phyloP scores from a whole-genome alignment of 176 grass and related monocot species.

The Juncus inflexus region DNA sequence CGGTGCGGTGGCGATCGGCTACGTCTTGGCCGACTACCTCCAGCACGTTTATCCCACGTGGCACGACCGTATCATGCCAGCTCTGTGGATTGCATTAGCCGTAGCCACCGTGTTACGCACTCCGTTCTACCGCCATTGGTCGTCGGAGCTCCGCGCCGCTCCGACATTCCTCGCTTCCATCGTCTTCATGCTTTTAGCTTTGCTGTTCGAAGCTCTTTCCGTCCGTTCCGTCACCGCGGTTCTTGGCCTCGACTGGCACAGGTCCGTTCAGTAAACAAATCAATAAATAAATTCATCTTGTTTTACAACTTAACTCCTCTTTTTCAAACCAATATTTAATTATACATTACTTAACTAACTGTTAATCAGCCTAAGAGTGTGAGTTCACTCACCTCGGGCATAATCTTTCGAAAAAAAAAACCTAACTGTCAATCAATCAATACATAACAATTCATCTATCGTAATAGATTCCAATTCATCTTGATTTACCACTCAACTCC shows the following conservation, averaged over 20 bases:
- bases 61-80: constrained; percentile 65
- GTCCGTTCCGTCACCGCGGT: constrained; percentile 79
- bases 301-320: too few species aligned
- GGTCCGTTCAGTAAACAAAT: constrained; percentile 25
- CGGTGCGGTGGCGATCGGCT: constrained; percentile 56
- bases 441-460: too few species aligned
- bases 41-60: constrained; percentile 61
- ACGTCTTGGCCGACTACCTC: constrained; percentile 80
- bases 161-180: constrained; percentile 64
- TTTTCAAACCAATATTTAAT: neutral
- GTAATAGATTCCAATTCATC: neutral
- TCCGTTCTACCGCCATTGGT: constrained; percentile 75
- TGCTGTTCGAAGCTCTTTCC: constrained; percentile 71
- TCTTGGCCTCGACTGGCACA: constrained; percentile 75
- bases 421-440: too few species aligned
- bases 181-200: constrained; percentile 56
- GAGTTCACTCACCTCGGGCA: too few species aligned
- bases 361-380: too few species aligned
- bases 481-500: neutral
- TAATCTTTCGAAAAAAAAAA: too few species aligned
- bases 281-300: neutral
- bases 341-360: too few species aligned
- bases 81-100: constrained; percentile 63
- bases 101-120: constrained; percentile 44
- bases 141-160: constrained; percentile 57